Conservation (phyloP, 2,329 filamentous ascomycete genomes). For the Chaetomiaceae sp. region DNA sequence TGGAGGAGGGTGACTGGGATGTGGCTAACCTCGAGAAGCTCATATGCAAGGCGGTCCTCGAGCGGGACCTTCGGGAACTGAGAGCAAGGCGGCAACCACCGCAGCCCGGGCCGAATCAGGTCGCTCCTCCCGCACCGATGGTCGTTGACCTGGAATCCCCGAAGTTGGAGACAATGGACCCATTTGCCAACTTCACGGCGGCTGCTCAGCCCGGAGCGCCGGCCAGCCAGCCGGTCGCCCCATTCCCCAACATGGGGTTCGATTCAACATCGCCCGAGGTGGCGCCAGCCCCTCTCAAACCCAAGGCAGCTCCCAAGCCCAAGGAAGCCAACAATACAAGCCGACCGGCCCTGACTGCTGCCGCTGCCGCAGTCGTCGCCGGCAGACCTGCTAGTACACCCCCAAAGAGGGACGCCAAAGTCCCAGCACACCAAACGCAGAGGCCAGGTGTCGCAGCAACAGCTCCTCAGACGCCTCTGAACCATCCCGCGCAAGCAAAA, state of each 20-base stretch:
- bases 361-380: conserved; percentile 17
- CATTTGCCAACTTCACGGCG: not conserved
- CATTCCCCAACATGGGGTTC: conserved; percentile 55
- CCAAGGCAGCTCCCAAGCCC: conserved; percentile 16
- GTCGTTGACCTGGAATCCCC: conserved; percentile 23
- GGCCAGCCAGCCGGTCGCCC: conserved; percentile 44
- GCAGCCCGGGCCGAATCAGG: conserved; percentile 14
- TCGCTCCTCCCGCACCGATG: conserved; percentile 23
- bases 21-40: conserved; percentile 31
- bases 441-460: conserved; percentile 11
- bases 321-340: conserved; percentile 22
- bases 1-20: conserved; percentile 11
- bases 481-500: conserved; percentile 5
- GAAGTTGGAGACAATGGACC: conserved; percentile 9
- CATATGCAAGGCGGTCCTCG: conserved; percentile 51
- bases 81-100: conserved; percentile 30
- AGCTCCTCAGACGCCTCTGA: conserved; percentile 5
- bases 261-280: conserved; percentile 31
- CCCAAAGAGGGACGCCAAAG: conserved; percentile 24
- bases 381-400: conserved; percentile 22
- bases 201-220: conserved; percentile 31
- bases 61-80: conserved; percentile 48
- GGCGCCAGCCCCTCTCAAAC: conserved; percentile 16
- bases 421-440: conserved; percentile 13
- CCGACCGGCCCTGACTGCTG: conserved; percentile 22